A percentile compares a stretch with the other conserved stretches of the same genome.
Evolutionary conservation across 371 early-diverging fungal species (phyloP).

Genomic region (Mucor irregularis): DNA sequence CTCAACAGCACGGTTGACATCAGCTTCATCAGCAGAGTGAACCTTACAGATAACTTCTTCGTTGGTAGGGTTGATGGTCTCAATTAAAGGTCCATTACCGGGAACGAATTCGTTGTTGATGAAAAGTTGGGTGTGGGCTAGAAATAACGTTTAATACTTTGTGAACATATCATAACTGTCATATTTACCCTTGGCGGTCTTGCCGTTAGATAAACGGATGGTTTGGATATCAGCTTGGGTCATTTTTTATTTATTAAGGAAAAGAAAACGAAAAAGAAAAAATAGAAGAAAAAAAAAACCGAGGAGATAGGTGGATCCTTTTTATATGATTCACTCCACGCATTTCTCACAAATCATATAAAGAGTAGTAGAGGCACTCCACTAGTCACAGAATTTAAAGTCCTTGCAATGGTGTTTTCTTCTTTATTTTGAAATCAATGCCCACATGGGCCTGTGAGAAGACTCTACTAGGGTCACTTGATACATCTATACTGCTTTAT

Average conservation of each 20-base stretch:
- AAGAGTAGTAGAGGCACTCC: too few relatives aligned
- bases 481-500: background rate
- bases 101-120: slow-evolving; percentile 74
- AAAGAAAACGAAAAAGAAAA: background rate
- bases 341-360: background rate
- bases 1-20: slow-evolving; percentile 74
- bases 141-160: too few relatives aligned
- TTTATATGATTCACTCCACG: background rate
- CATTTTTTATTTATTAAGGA: slow-evolving; percentile 9
- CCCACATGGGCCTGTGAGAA: too few relatives aligned
- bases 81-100: slow-evolving; percentile 52
- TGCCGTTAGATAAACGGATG: slow-evolving; percentile 16
- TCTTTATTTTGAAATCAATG: background rate
- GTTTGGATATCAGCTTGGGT: slow-evolving; percentile 19
- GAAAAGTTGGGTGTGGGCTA: slow-evolving; percentile 59
- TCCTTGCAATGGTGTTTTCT: background rate
- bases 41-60: slow-evolving; percentile 69
- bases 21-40: slow-evolving; percentile 66
- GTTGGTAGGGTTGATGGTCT: slow-evolving; percentile 68
- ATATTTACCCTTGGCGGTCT: slow-evolving; percentile 13
- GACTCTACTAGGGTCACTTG: too few relatives aligned
- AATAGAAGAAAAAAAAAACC: background rate
- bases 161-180: too few relatives aligned
- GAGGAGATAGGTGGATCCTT: background rate
- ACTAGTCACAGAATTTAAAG: slow-evolving; percentile 4